A percentile compares a stretch with the other conserved stretches of the same genome.
phyloP scores from a whole-genome alignment of 257 asterid genomes.

The Osmanthus fragrans region DNA sequence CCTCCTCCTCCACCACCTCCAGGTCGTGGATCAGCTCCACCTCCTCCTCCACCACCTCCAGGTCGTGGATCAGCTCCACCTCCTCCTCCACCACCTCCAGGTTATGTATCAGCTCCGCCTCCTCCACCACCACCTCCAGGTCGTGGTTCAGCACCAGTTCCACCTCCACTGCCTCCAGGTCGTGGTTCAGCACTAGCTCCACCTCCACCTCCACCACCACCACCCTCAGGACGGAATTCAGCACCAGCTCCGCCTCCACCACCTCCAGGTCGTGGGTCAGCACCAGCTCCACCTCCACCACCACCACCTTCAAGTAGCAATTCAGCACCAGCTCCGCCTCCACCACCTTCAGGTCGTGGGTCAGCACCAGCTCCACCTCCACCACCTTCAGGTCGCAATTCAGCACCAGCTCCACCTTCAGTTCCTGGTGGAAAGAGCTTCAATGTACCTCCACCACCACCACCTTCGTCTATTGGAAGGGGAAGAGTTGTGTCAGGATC shows the following conservation, averaged over 20 bases:
- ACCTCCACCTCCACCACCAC: constrained; percentile 58
- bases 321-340: constrained; percentile 26
- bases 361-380: constrained; percentile 37
- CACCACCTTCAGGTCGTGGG: constrained; percentile 28
- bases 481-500: constrained; percentile 61
- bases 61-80: constrained; percentile 26
- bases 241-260: constrained; percentile 60
- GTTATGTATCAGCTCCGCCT: constrained; percentile 14
- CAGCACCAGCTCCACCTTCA: constrained; percentile 36
- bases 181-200: constrained; percentile 53
- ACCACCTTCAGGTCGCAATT: constrained; percentile 29
- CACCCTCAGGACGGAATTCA: constrained; percentile 45
- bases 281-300: constrained; percentile 65
- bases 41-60: constrained; percentile 28
- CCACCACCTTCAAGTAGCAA: constrained; percentile 15
- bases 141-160: constrained; percentile 32
- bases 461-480: constrained; percentile 53
- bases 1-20: constrained; percentile 33
- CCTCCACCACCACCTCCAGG: constrained; percentile 28
- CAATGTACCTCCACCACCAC: constrained; percentile 33
- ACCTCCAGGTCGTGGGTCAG: constrained; percentile 41
- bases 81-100: constrained; percentile 24
- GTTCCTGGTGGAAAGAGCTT: constrained; percentile 37
- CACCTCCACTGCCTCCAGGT: constrained; percentile 42
- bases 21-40: constrained; percentile 17